A percentile compares a stretch with the other conserved stretches of the same genome.
Evolutionary conservation across 306 rosid genomes (phyloP).

Genomic region (Rubus idaeus): DNA sequence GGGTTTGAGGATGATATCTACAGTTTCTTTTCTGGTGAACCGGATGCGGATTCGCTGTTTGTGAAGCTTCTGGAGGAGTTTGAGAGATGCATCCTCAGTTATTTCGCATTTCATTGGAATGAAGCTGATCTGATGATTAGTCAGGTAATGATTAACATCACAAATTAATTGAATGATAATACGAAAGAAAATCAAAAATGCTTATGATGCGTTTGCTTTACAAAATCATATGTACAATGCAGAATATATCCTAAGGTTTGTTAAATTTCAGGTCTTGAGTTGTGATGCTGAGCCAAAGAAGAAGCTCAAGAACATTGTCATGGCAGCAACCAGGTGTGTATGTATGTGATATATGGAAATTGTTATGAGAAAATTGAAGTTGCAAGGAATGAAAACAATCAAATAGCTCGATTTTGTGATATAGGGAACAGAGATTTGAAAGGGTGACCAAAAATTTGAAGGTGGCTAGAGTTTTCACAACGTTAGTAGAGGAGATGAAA

Average conservation of each 20-base stretch:
- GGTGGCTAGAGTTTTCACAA: slow-evolving; percentile 90
- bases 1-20: slow-evolving; percentile 82
- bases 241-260: background rate
- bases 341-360: background rate
- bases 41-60: slow-evolving; percentile 74
- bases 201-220: background rate
- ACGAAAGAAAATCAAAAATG: background rate
- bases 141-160: slow-evolving; percentile 51
- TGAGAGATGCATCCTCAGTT: slow-evolving; percentile 96
- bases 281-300: slow-evolving; percentile 72
- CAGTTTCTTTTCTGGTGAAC: slow-evolving; percentile 68
- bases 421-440: slow-evolving; percentile 87
- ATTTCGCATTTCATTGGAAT: slow-evolving; percentile 93
- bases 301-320: slow-evolving; percentile 74
- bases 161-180: background rate
- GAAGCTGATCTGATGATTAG: slow-evolving; percentile 72
- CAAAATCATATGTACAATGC: background rate
- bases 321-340: slow-evolving; percentile 91
- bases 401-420: slow-evolving; percentile 3
- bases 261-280: slow-evolving; percentile 61
- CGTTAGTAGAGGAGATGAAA: slow-evolving; percentile 91
- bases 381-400: background rate
- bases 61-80: slow-evolving; percentile 98
- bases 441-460: slow-evolving; percentile 87
- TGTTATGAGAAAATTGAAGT: background rate